Evolutionary conservation across 352 stramenopile species (phyloP), one percentile per base, ranked within the genome.

Genomic region (Globisporangium abappressorium): DNA sequence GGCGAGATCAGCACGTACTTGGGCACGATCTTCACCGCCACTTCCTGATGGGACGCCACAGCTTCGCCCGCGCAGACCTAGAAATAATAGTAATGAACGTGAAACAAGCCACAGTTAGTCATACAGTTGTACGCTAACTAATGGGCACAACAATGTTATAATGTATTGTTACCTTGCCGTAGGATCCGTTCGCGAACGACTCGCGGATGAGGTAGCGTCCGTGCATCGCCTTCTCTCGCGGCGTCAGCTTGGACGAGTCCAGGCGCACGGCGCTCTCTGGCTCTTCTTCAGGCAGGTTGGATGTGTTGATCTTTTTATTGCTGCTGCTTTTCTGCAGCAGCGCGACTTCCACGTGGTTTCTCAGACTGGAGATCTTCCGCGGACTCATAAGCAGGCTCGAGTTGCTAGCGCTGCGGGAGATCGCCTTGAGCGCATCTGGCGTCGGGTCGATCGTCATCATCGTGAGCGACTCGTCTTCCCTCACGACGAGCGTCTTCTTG

Each of bases 11-110:
- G 67, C 58, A 92, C 79, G 72, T 80, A 80, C 71, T 92, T 92
- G 43, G 84, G 84, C 41, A 92, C 80, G 65, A 92, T 90, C 75
- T 92, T 92, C 59, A 92, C 79, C 7, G 83, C 84, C 18, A 92
- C 74, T 64, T 84, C 74, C 36, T 87, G 71, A 11, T 86, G 79
- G 3, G 82, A 90, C 26, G 74, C 59, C 20, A 82, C 70, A 22
- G 75, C 74, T 59, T 92, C 78, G 5, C 77, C 84, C 2, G 75
- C 71, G 60, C 82, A 89, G 6, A 89, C 79, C 65, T 70, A 33
- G 12, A 3, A 51, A 18, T 7, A n/a, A 33, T 0, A 60, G 22
- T 24, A 33, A 69, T 2, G 28, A 5, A 33, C 28, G 53, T 18
- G 41, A 22, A 38, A 49, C 15, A n/a, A 8, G 18, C 30, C 15